Conservation (phyloP, 345 rosid species). For the Salix exigua region DNA sequence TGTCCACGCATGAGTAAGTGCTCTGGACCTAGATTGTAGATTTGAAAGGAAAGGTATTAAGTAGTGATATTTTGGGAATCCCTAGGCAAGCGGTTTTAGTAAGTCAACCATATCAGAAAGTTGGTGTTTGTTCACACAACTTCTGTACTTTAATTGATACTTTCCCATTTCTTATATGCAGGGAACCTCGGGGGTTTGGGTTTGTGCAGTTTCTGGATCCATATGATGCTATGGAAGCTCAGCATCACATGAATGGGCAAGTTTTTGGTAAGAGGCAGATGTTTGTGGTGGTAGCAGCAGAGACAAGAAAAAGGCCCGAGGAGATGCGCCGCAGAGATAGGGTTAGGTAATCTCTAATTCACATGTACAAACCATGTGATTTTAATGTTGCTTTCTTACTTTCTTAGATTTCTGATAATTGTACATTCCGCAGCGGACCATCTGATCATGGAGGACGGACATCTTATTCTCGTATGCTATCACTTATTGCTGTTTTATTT, state of each 20-base stretch:
- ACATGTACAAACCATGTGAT: background rate
- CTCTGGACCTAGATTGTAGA: conserved; percentile 37
- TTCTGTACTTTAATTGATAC: conserved; percentile 17
- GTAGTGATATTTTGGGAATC: conserved; percentile 27
- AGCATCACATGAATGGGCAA: conserved; percentile 81
- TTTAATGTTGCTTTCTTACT: background rate
- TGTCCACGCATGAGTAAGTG: conserved; percentile 42
- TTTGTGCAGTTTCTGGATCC: conserved; percentile 96
- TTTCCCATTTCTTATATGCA: conserved; percentile 27
- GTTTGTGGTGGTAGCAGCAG: conserved; percentile 85
- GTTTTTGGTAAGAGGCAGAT: conserved; percentile 83
- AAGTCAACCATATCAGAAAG: background rate
- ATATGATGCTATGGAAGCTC: conserved; percentile 84
- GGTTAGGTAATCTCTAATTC: conserved; percentile 36
- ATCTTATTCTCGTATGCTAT: conserved; percentile 57
- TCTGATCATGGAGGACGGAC: conserved; percentile 62
- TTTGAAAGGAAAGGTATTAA: conserved; percentile 33
- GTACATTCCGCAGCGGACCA: conserved; percentile 51
- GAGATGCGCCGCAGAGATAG: conserved; percentile 90
- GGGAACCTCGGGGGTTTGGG: conserved; percentile 96
- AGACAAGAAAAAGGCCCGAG: conserved; percentile 92
- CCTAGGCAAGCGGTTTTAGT: conserved; percentile 18
- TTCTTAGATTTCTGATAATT: conserved; percentile 4
- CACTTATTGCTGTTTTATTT: background rate
- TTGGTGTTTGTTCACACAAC: conserved; percentile 12